Evolutionary conservation across 257 asterid genomes (phyloP), one percentile per base, ranked within the genome.

Genomic region (Solanum pimpinellifolium): DNA sequence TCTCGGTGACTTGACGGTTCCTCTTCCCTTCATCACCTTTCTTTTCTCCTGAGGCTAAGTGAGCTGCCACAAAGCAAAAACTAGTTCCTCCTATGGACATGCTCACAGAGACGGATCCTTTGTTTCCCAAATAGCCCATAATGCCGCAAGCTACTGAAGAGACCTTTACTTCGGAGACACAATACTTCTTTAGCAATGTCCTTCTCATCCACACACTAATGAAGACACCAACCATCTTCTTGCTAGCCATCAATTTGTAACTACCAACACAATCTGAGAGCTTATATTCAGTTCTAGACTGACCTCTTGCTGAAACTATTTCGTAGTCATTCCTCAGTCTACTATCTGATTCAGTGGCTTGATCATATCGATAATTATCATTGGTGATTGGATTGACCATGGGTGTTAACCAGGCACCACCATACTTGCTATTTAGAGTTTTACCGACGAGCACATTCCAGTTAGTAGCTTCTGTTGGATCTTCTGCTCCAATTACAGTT

Each of bases 11-110:
- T 89, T 95, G 99, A 87, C 86, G 90, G 81, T 96, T 96, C 90
- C 99, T 91, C 89, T 94, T 93, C 80, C 96, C 97, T 88, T 96
- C 98, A 76, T 96, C 98, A 4, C 99, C 99, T 90, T 91, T 93
- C 93, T 95, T 96, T 92, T 96, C 99, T 12, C 99, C 99, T 3
- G 99, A 96, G 81, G 99, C 99, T 80, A 96, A 92, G 88, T 96
- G 99, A 31, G 98, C 98, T 18, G 94, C 97, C 81, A 94, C 89
- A 93, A 96, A 96, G 92, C 99, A 96, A 92, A 96, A 96, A 83
- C 94, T 95, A 29, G 97, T 94, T 83, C 94, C 96, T 12, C 91
- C 98, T 52, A 95, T 91, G 27, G 94, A 88, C 96, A 96, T 85
- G 87, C 99, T 96, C 65, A 95, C 93, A 6, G 96, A 90, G 87